phyloP scores from a whole-genome alignment of 2,329 filamentous ascomycete species.

The Aspergillus hortae region DNA sequence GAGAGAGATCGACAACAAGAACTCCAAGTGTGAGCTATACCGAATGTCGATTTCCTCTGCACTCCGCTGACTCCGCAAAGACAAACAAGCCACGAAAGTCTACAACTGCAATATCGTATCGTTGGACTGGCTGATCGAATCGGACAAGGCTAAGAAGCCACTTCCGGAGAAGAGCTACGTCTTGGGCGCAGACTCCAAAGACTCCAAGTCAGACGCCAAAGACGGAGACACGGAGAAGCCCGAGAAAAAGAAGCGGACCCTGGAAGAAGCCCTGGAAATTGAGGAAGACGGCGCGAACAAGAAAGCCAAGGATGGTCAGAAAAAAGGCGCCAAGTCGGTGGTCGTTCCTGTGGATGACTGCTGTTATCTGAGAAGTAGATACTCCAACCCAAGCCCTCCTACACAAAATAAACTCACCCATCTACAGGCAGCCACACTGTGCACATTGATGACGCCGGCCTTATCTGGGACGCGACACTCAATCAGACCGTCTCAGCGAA shows the following conservation, averaged over 20 bases:
- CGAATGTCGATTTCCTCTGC: slow-evolving; percentile 50
- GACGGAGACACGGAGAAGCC: slow-evolving; percentile 25
- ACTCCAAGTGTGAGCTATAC: slow-evolving; percentile 36
- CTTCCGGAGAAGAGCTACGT: slow-evolving; percentile 39
- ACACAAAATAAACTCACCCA: not conserved
- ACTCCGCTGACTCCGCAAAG: slow-evolving; percentile 49
- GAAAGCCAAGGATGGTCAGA: slow-evolving; percentile 45
- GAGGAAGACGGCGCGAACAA: slow-evolving; percentile 13
- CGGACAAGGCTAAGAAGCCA: slow-evolving; percentile 41
- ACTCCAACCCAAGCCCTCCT: not conserved
- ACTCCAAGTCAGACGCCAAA: slow-evolving; percentile 5
- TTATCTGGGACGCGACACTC: slow-evolving; percentile 74
- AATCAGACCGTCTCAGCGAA: slow-evolving; percentile 69
- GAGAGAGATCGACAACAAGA: slow-evolving; percentile 35
- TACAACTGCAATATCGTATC: slow-evolving; percentile 55
- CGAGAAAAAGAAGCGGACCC: slow-evolving; percentile 28
- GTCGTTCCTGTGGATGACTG: slow-evolving; percentile 48
- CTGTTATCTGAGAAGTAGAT: slow-evolving; percentile 10
- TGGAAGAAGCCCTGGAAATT: slow-evolving; percentile 15
- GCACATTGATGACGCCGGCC: slow-evolving; percentile 61
- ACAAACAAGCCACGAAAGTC: slow-evolving; percentile 44
- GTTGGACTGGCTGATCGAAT: slow-evolving; percentile 62
- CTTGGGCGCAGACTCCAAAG: slow-evolving; percentile 19
- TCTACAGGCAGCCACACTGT: slow-evolving; percentile 41
- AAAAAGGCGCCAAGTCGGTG: slow-evolving; percentile 40